Percentiles rank a stretch among this genome's conserved stretches.
phyloP scores from a whole-genome alignment of 352 stramenopile species.

The Phytopythium boreale region DNA sequence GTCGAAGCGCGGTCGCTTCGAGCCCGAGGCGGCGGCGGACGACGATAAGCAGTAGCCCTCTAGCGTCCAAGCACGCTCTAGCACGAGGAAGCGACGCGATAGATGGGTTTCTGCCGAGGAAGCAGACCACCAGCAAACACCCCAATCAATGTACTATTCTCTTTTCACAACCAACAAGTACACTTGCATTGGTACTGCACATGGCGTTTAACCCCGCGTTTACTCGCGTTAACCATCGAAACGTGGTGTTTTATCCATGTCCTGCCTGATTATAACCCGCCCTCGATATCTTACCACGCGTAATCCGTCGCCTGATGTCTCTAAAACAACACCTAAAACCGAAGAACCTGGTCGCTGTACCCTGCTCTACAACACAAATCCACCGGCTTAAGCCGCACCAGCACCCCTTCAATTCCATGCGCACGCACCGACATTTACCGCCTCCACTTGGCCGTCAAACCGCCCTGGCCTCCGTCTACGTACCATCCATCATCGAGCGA shows the following conservation, averaged over 20 bases:
- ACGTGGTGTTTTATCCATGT: background rate
- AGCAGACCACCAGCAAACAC: too few species aligned
- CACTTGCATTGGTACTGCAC: too few species aligned
- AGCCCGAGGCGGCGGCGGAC: conserved; percentile 12
- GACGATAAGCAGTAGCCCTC: conserved; percentile 1
- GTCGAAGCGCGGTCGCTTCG: conserved; percentile 45
- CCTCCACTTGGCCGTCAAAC: background rate
- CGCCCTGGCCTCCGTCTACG: background rate
- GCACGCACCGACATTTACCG: background rate
- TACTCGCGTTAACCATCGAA: background rate
- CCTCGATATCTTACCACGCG: background rate
- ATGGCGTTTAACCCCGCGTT: background rate
- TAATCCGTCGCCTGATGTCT: background rate
- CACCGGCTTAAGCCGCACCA: background rate
- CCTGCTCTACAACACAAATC: background rate
- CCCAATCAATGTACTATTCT: too few species aligned
- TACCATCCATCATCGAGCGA: conserved; percentile 2
- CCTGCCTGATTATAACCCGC: background rate
- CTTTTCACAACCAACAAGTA: too few species aligned
- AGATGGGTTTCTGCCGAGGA: too few species aligned
- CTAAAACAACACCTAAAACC: background rate
- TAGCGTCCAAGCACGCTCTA: too few species aligned
- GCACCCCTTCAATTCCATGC: background rate
- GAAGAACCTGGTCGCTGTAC: background rate
- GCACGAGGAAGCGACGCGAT: too few species aligned